Conservation (phyloP, 1,284 basidiomycete species). For the Paramarasmius palmivorus region DNA sequence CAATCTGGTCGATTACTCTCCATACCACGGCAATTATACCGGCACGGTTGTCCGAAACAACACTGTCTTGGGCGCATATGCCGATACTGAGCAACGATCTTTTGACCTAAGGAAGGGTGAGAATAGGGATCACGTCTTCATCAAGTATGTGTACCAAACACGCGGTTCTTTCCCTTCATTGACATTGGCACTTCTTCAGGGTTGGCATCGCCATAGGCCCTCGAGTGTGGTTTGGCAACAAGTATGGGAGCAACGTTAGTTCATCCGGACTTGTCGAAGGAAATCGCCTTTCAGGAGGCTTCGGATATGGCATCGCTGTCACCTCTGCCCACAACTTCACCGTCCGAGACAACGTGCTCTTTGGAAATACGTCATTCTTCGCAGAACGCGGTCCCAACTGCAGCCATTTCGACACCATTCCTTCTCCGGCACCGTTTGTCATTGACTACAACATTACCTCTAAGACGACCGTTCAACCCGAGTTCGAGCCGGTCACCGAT, state of each 20-base stretch:
- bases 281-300: constrained; percentile 63
- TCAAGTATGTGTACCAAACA: constrained; percentile 76
- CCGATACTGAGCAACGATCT: constrained; percentile 42
- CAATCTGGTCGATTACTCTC: constrained; percentile 77
- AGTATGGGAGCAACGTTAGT: no score
- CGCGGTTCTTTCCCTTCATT: no score
- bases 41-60: constrained; percentile 74
- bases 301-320: constrained; percentile 70
- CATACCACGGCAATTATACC: constrained; percentile 73
- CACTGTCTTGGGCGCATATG: constrained; percentile 67
- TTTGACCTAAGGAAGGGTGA: constrained; percentile 46
- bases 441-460: constrained; percentile 47
- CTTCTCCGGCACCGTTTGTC: constrained; percentile 60
- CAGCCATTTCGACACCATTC: no score
- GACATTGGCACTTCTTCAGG: no score
- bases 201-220: no score
- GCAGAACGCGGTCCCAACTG: constrained; percentile 74
- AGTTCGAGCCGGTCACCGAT: no score
- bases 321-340: constrained; percentile 68
- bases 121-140: constrained; percentile 60
- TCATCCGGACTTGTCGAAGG: no score
- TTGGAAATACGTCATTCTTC: constrained; percentile 78
- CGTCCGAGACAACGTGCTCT: constrained; percentile 65
- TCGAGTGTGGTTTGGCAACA: no score
- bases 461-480: constrained; percentile 48